Conservation (phyloP, 306 rosid species). For the Fragaria ananassa region DNA sequence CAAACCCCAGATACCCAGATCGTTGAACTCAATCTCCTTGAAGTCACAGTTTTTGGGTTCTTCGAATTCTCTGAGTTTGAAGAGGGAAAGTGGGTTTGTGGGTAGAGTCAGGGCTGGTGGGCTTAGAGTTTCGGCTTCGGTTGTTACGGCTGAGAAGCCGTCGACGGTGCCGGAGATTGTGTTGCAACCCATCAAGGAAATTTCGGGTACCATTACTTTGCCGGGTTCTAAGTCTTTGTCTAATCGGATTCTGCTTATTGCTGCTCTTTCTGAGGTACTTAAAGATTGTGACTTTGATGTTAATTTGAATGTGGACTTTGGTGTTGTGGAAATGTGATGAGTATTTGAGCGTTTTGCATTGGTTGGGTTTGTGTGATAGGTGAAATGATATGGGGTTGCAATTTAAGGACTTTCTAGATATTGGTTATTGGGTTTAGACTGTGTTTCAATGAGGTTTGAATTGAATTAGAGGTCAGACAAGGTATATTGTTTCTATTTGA, state of each 20-base stretch:
- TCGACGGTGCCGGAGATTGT: slow-evolving; percentile 78
- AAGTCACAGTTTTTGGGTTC: slow-evolving; percentile 47
- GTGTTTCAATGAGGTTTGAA: neutral
- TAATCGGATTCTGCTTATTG: slow-evolving; percentile 86
- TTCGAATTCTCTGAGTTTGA: slow-evolving; percentile 44
- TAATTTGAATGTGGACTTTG: neutral
- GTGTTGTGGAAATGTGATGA: neutral
- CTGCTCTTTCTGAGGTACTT: slow-evolving; percentile 95
- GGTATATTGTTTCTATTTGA: neutral
- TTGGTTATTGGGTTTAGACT: neutral
- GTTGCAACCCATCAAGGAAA: slow-evolving; percentile 83
- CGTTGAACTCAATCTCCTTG: slow-evolving; percentile 43
- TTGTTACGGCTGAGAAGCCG: slow-evolving; percentile 72
- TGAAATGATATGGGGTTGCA: neutral
- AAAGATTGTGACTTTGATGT: slow-evolving; percentile 9
- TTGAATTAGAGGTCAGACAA: neutral
- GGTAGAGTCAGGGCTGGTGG: slow-evolving; percentile 22
- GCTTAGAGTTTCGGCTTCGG: slow-evolving; percentile 56
- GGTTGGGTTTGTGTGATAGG: slow-evolving; percentile 13
- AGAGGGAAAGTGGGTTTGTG: slow-evolving; percentile 31
- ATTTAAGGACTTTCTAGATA: neutral
- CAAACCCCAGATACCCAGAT: slow-evolving; percentile 53
- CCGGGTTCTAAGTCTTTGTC: slow-evolving; percentile 97
- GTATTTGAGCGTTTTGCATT: neutral
- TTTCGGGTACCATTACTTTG: slow-evolving; percentile 74